A percentile compares a stretch with the other conserved stretches of the same genome.
Evolutionary conservation across 2,329 filamentous ascomycete genomes (phyloP).

Genomic region (Fusarium sp.): DNA sequence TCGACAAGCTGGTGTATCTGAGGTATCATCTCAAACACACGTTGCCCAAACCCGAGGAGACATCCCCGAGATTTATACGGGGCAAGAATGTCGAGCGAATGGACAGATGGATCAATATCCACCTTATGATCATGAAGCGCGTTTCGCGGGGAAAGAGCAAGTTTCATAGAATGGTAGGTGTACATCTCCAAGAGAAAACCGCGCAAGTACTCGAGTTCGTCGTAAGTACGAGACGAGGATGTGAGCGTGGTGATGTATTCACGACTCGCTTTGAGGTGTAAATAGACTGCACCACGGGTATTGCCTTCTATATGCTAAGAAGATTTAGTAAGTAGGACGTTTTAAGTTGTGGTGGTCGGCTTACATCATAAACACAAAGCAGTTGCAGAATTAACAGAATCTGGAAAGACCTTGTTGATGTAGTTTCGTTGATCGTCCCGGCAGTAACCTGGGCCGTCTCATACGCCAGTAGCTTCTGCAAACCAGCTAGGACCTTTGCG

Average conservation of each 20-base stretch:
- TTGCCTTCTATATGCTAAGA: not conserved
- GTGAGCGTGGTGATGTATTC: not conserved
- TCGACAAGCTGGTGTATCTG: constrained; percentile 8
- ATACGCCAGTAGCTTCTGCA: constrained; percentile 1
- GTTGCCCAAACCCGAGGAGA: not conserved
- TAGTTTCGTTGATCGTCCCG: not conserved
- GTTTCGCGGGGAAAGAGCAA: constrained; percentile 2
- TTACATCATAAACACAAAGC: constrained; percentile 19
- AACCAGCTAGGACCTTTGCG: not conserved
- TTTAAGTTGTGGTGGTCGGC: fast-evolving
- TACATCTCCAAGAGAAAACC: constrained; percentile 13
- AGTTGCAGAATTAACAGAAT: constrained; percentile 1
- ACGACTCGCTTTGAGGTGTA: constrained; percentile 3
- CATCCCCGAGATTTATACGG: not conserved
- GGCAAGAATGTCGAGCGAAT: not conserved
- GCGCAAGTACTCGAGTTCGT: not conserved
- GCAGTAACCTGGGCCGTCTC: not conserved
- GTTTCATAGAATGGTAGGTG: not conserved
- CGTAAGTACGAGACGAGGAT: not conserved
- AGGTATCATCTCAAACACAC: constrained; percentile 3
- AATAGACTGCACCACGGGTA: not conserved
- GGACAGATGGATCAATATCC: not conserved
- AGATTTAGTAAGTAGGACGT: fast-evolving
- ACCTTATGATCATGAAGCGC: not conserved
- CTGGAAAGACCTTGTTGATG: not conserved